Percentiles rank a stretch among this genome's conserved stretches.
phyloP scores from a whole-genome alignment of 169 alveolate genomes.

The Plasmodium sp. region DNA sequence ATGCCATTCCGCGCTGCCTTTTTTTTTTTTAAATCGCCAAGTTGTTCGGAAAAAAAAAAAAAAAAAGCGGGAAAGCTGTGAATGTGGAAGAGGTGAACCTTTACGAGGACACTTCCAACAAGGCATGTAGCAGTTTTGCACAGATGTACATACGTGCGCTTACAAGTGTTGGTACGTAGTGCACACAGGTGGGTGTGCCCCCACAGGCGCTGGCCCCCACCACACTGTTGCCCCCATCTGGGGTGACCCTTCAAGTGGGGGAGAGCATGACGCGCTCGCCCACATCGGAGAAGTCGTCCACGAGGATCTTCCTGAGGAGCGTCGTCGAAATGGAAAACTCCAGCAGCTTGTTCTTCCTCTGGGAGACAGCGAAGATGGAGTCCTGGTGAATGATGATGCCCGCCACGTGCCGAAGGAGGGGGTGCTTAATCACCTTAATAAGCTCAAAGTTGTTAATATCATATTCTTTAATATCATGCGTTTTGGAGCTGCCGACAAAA shows the following conservation, averaged over 20 bases:
- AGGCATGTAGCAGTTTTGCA: not conserved
- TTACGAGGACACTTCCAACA: not conserved
- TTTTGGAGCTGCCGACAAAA: conserved; percentile 72
- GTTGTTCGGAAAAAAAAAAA: not conserved
- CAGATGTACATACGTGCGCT: not conserved
- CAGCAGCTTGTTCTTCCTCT: conserved; percentile 60
- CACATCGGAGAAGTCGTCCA: conserved; percentile 57
- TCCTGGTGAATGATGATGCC: conserved; percentile 53
- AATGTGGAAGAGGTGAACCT: not conserved
- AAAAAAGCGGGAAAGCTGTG: not conserved
- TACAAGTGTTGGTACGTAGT: not conserved
- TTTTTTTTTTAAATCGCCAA: not conserved
- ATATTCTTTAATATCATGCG: conserved; percentile 74
- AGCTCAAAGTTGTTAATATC: conserved; percentile 57
- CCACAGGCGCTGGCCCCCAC: not conserved
- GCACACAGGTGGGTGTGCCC: not conserved
- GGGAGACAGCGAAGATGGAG: conserved; percentile 66
- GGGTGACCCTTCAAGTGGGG: not conserved
- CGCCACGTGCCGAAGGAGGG: conserved; percentile 69
- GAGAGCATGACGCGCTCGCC: conserved; percentile 69
- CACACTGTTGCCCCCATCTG: not conserved
- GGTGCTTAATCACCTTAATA: conserved; percentile 60
- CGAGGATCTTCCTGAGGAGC: conserved; percentile 20
- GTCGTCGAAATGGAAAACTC: conserved; percentile 63
- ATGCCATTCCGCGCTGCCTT: not conserved